A percentile compares a stretch with the other conserved stretches of the same genome.
Evolutionary conservation across 2,329 filamentous ascomycete genomes (phyloP).

Genomic region (Botrytis elliptica): DNA sequence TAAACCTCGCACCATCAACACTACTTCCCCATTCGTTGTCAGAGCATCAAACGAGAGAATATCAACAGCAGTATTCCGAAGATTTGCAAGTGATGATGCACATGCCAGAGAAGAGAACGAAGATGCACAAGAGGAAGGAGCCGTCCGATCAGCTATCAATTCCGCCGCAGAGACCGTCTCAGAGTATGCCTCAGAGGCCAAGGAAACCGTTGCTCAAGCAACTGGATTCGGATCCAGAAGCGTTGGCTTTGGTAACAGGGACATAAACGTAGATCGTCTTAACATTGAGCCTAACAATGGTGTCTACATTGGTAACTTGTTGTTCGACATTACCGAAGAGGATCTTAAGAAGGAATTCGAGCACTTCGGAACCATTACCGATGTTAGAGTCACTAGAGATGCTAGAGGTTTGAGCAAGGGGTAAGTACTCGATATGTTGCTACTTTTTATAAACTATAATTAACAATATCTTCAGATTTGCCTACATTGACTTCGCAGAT

Average conservation of each 20-base stretch:
- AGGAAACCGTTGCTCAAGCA: slow-evolving; percentile 20
- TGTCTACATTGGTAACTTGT: slow-evolving; percentile 68
- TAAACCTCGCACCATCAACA: slow-evolving; percentile 44
- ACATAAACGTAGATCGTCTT: not conserved
- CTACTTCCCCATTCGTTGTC: slow-evolving; percentile 40
- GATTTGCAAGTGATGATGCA: slow-evolving; percentile 48
- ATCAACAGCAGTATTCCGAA: slow-evolving; percentile 43
- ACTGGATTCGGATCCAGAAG: slow-evolving; percentile 18
- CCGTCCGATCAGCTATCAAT: slow-evolving; percentile 31
- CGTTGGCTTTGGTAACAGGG: not conserved
- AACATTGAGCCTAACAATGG: slow-evolving; percentile 20
- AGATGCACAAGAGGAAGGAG: slow-evolving; percentile 32
- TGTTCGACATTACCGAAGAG: slow-evolving; percentile 63
- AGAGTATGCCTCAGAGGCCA: slow-evolving; percentile 19
- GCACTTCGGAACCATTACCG: slow-evolving; percentile 54
- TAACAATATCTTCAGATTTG: slow-evolving; percentile 52
- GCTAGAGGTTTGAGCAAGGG: slow-evolving; percentile 66
- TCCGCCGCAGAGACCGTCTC: slow-evolving; percentile 27
- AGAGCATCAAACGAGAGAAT: slow-evolving; percentile 39
- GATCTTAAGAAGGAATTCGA: slow-evolving; percentile 59
- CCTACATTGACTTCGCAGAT: slow-evolving; percentile 60
- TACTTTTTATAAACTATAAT: slow-evolving; percentile 11
- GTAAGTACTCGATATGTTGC: slow-evolving; percentile 44
- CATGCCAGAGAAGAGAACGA: slow-evolving; percentile 28
- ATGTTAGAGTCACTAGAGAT: slow-evolving; percentile 58